phyloP scores from a whole-genome alignment of 2,329 filamentous ascomycete species.

The Colletotrichum brevisporum region DNA sequence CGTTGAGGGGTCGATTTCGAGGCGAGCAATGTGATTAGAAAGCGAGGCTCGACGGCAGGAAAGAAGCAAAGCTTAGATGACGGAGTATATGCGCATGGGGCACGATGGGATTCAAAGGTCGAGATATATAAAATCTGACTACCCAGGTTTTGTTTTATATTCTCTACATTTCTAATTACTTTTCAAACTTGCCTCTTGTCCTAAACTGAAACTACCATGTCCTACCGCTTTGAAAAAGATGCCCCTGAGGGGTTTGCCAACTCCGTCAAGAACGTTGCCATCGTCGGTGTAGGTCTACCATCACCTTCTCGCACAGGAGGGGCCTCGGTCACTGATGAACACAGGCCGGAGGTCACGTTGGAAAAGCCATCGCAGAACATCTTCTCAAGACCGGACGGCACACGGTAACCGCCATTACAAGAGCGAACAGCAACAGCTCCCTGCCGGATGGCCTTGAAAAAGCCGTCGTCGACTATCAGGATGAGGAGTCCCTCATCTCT shows the following conservation, averaged over 20 bases:
- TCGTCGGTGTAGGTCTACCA: constrained; percentile 60
- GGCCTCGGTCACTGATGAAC: constrained; percentile 27
- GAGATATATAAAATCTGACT: no score
- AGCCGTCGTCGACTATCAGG: constrained; percentile 58
- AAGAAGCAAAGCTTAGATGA: no score
- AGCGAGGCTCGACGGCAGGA: no score
- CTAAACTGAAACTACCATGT: not conserved
- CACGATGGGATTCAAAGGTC: no score
- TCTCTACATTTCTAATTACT: no score
- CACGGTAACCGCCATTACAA: constrained; percentile 66
- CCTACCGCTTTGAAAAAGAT: not conserved
- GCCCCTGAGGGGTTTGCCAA: constrained; percentile 45
- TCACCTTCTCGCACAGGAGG: no score
- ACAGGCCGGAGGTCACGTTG: constrained; percentile 57
- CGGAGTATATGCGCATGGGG: no score
- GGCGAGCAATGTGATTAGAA: no score
- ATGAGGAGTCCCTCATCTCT: constrained; percentile 57
- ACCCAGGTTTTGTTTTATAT: no score
- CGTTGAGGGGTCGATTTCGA: no score
- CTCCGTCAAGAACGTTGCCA: constrained; percentile 58
- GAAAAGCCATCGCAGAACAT: constrained; percentile 54
- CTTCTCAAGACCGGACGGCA: constrained; percentile 66
- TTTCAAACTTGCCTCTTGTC: no score
- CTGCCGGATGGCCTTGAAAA: constrained; percentile 60
- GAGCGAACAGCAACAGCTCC: constrained; percentile 54